phyloP scores from a whole-genome alignment of 139 green algal species.

The Pycnococcus provasolii region DNA sequence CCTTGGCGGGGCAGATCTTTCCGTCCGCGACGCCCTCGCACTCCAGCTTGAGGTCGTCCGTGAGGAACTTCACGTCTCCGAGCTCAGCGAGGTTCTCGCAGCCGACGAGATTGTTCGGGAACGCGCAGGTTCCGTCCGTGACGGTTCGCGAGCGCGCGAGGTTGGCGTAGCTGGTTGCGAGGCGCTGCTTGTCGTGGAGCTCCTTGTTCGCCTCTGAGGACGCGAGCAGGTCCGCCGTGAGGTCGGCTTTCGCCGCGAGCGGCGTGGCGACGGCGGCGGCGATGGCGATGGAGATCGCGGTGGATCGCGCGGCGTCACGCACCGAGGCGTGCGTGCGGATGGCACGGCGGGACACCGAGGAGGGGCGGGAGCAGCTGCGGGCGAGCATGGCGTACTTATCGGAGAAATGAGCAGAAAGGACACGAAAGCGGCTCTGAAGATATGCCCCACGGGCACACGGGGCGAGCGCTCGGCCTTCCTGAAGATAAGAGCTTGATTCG shows the following conservation, averaged over 20 bases:
- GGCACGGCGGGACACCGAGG: too few species aligned
- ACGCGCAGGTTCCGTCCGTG: constrained; percentile 31
- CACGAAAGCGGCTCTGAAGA: too few species aligned
- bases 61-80: constrained; percentile 31
- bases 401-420: too few species aligned
- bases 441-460: too few species aligned
- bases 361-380: too few species aligned
- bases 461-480: too few species aligned
- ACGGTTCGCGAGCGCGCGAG: constrained; percentile 30
- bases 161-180: constrained; percentile 27
- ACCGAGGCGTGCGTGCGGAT: background rate
- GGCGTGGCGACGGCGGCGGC: constrained; percentile 1
- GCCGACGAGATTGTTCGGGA: constrained; percentile 32
- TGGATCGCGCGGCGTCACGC: too few species aligned
- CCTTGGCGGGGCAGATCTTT: constrained; percentile 29
- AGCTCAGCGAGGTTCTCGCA: constrained; percentile 28
- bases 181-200: constrained; percentile 36
- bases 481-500: too few species aligned
- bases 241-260: constrained; percentile 6
- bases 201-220: constrained; percentile 30
- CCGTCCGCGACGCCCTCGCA: constrained; percentile 27
- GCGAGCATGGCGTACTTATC: too few species aligned
- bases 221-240: constrained; percentile 20
- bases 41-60: constrained; percentile 31
- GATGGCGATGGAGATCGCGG: background rate